phyloP scores from a whole-genome alignment of 1,284 basidiomycete species.

The Puccinia sorghi region DNA sequence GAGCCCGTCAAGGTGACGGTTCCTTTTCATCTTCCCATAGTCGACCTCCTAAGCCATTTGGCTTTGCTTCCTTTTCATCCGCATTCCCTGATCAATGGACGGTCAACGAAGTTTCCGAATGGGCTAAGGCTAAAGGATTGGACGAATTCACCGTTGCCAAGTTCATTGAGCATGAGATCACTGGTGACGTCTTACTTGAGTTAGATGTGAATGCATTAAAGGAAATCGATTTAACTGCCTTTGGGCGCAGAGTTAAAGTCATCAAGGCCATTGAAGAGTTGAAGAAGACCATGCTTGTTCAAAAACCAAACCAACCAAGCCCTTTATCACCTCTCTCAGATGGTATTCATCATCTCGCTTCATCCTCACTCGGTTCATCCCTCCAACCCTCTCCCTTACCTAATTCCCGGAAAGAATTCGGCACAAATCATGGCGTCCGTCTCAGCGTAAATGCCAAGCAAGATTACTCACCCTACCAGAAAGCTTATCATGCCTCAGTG shows the following conservation, averaged over 20 bases:
- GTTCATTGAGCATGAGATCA: constrained; percentile 97
- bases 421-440: background rate
- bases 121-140: constrained; percentile 81
- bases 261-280: constrained; percentile 92
- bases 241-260: constrained; percentile 90
- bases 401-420: constrained; percentile 60
- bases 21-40: constrained; percentile 29
- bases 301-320: constrained; percentile 57
- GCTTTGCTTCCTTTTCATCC: constrained; percentile 21
- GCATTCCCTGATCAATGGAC: constrained; percentile 72
- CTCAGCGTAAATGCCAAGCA: constrained; percentile 5
- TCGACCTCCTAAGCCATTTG: background rate
- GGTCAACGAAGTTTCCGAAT: constrained; percentile 85
- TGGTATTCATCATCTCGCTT: constrained; percentile 53
- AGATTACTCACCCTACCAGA: background rate
- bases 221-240: constrained; percentile 91
- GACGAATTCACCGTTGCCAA: constrained; percentile 78
- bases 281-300: constrained; percentile 17
- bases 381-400: constrained; percentile 62
- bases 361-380: constrained; percentile 55
- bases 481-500: constrained; percentile 1
- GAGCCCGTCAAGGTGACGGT: constrained; percentile 19
- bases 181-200: constrained; percentile 91
- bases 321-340: constrained; percentile 60
- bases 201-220: constrained; percentile 90